Base-by-base conservation (phyloP, 257 asterid genomes). In the Petrea volubilis region DNA sequence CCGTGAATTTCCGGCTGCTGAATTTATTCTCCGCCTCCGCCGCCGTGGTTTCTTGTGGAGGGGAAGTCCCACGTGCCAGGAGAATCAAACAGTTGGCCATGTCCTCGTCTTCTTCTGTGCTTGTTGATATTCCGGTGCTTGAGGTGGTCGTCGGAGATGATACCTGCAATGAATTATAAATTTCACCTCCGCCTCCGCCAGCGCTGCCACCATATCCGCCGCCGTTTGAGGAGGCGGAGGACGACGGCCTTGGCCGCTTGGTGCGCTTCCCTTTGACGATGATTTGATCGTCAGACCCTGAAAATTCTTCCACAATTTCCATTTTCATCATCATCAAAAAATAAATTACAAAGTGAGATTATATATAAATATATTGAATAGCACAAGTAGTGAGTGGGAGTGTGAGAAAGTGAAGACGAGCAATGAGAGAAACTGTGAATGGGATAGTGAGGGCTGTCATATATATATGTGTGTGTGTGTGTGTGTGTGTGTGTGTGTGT, bases 71-170 rank as follows among this genome's bases (percentile, higher is more conserved):
- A 34, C 86, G 88, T 1, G 97, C 97, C 28, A 90, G 77, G 40
- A 93, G 96, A 63, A 93, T 93, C 73, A 90, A 72, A 47, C 97
- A 93, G 67, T 90, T 87, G 68, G 98, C 98, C 88, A 93, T 80
- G 74, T 93, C 98, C 63, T 90, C 85, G 47, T 92, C 96, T 52
- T 89, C 94, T 72, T 88, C 87, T 0, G 87, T 78, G 17, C 79
- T 78, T 0, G 84, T 77, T 12, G 86, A 81, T 46, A 74, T 80
- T n/a, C 76, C 86, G 7, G 38, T 31, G 29, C 83, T 84, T 0
- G 81, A 81, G 44, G 83, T 81, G 52, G 87, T 47, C 46, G 87
- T 43, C 23, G 82, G 60, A n/a, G 83, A 78, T 6, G 83, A 68
- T 47, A 75, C n/a, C 15, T 38, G 43, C 43, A 68, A 24, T 1